Base-by-base conservation (phyloP, 78 protist species). In the Dictyostelium citrinum region DNA sequence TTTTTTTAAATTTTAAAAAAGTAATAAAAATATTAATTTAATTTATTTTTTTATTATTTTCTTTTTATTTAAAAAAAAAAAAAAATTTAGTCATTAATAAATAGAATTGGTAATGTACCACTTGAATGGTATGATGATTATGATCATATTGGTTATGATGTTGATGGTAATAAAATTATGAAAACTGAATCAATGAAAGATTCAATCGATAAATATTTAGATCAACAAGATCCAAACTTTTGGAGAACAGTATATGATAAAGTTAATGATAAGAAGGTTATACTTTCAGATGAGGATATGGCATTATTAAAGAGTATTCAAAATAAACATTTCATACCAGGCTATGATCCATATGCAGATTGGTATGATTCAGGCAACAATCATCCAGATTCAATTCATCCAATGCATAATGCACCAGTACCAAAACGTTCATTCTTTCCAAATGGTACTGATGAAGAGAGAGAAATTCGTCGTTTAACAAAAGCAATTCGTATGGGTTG, bases 81-180 rank as follows among this genome's bases (percentile, higher is more conserved):
- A n/a, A 31, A 79, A 7, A 27, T 8, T 61, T 24, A 22, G 96
- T 67, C 84, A 77, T 71, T 90, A 35, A 92, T 83, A 81, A 98
- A 97, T 71, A 67, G 95, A 27, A 68, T 97, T 22, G 99, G 99
- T 49, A 84, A 96, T 75, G 83, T 99, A 17, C 99, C 99, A 11
- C 11, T 98, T 33, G 98, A 97, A 83, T 99, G 99, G 99, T 99
- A 98, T 91, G 95, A 97, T 7, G 99, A 98, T 37, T 83, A 91
- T 24, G 98, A 96, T 72, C 99, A 99, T 96, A 93, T 98, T 27
- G 99, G 99, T 41, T 99, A 99, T 95, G 98, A 96, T 82, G 83
- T 98, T 14, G 95, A 97, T n/a, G 99, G 99, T 12, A 95, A 97
- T 72, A 92, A 93, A 90, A 95, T 98, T 84, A 64, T 91, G 90